phyloP scores from a whole-genome alignment of 768 basidiomycete genomes.

The Suillus americanus region DNA sequence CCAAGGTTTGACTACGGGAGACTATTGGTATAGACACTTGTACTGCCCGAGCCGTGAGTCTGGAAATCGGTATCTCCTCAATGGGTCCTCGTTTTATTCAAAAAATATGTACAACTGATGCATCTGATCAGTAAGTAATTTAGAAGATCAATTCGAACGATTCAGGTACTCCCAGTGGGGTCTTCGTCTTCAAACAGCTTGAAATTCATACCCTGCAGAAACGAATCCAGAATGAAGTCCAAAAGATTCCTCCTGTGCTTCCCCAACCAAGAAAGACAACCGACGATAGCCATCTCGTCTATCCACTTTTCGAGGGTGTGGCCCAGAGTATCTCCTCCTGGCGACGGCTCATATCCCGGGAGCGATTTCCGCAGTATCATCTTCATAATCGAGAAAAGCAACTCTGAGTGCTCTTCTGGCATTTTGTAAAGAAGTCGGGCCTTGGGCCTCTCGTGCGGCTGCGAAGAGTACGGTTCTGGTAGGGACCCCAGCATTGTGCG shows the following conservation, averaged over 20 bases:
- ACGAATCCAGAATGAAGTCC: neutral
- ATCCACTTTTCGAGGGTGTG: neutral
- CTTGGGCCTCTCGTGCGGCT: constrained; percentile 1
- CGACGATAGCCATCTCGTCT: constrained; percentile 10
- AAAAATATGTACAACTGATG: neutral
- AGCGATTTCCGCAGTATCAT: neutral
- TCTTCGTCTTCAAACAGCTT: constrained; percentile 7
- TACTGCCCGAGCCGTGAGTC: too few relatives aligned
- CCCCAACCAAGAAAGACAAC: constrained; percentile 11
- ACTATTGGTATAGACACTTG: too few relatives aligned
- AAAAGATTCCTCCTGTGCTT: constrained; percentile 8
- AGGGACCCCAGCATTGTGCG: neutral
- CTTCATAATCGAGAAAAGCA: constrained; percentile 6
- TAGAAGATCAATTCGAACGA: neutral
- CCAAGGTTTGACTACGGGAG: too few relatives aligned
- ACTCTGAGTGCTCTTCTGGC: constrained; percentile 3
- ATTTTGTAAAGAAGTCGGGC: constrained; percentile 5
- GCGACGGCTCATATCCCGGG: neutral
- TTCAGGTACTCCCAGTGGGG: neutral
- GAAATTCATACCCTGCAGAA: neutral
- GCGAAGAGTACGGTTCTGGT: neutral
- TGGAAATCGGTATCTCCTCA: too few relatives aligned
- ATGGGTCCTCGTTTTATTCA: neutral
- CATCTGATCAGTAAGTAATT: neutral
- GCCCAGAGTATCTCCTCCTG: neutral